Conservation (phyloP, 108 stramenopile species). For the Skeletonema marinoi region DNA sequence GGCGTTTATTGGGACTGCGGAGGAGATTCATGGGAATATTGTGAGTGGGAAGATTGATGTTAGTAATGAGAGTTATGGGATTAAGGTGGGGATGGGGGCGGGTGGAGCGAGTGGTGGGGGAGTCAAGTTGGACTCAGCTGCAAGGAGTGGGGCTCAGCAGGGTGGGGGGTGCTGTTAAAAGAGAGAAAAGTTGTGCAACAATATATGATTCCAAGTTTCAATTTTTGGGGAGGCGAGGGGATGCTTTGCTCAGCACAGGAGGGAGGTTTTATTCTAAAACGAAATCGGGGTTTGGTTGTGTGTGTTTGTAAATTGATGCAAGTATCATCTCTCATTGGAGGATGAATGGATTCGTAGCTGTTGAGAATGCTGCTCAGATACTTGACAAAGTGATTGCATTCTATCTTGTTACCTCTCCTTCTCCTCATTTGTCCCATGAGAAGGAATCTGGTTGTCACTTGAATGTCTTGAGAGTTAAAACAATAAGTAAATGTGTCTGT, state of each 20-base stretch:
- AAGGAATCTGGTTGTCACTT: background rate
- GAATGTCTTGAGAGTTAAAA: background rate
- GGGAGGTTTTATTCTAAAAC: no score
- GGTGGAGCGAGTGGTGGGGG: conserved; percentile 36
- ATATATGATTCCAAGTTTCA: background rate
- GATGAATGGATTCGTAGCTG: background rate
- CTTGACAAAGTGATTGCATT: background rate
- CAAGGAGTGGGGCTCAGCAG: conserved; percentile 12
- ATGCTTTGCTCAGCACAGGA: no score
- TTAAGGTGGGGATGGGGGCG: conserved; percentile 92
- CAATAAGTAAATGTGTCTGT: background rate
- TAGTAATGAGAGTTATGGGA: conserved; percentile 95
- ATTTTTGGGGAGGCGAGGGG: background rate
- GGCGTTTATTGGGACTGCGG: conserved; percentile 98
- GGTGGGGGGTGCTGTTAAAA: conserved; percentile 46
- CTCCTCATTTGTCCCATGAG: background rate
- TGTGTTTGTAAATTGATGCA: background rate
- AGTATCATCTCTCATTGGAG: background rate
- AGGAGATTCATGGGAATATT: conserved; percentile 97
- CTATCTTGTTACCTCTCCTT: background rate
- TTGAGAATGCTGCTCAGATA: background rate
- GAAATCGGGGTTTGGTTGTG: no score
- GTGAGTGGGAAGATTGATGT: conserved; percentile 95
- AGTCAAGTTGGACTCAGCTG: conserved; percentile 22
- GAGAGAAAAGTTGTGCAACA: background rate